Conservation (phyloP, 1,139 yeast species). For the Lodderomyces beijingensis region DNA sequence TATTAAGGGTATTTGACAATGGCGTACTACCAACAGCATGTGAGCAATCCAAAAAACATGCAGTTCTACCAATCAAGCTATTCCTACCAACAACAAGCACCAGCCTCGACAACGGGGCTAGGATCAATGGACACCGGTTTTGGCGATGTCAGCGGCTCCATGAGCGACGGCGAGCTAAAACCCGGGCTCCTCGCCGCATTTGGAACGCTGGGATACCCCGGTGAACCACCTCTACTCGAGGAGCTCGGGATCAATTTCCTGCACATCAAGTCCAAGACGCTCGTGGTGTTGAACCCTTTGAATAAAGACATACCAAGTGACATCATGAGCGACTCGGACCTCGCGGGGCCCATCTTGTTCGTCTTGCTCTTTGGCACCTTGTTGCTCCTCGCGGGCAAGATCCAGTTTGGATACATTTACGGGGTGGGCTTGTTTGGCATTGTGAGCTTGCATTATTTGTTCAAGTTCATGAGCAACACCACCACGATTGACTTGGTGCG, state of each 20-base stretch:
- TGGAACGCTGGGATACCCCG: slow-evolving; percentile 89
- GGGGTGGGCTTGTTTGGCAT: slow-evolving; percentile 96
- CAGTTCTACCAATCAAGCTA: slow-evolving; percentile 45
- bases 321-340: slow-evolving; percentile 84
- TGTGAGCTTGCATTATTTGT: slow-evolving; percentile 72
- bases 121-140: slow-evolving; percentile 42
- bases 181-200: slow-evolving; percentile 87
- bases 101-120: slow-evolving; percentile 12
- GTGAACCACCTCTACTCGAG: slow-evolving; percentile 88
- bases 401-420: slow-evolving; percentile 93
- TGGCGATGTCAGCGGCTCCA: slow-evolving; percentile 43
- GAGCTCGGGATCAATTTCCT: slow-evolving; percentile 90
- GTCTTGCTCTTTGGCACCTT: slow-evolving; percentile 86
- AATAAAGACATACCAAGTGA: slow-evolving; percentile 58
- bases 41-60: slow-evolving; percentile 35
- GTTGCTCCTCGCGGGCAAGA: slow-evolving; percentile 80
- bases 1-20: slow-evolving; percentile 13
- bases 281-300: slow-evolving; percentile 80
- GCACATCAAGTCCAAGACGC: slow-evolving; percentile 81
- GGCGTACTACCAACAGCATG: slow-evolving; percentile 41
- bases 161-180: slow-evolving; percentile 57
- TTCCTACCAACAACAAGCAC: slow-evolving; percentile 24
- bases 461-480: slow-evolving; percentile 75
- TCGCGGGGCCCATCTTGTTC: slow-evolving; percentile 93
- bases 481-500: slow-evolving; percentile 60